phyloP scores from a whole-genome alignment of 352 stramenopile genomes.

The Phytophthora sp. region DNA sequence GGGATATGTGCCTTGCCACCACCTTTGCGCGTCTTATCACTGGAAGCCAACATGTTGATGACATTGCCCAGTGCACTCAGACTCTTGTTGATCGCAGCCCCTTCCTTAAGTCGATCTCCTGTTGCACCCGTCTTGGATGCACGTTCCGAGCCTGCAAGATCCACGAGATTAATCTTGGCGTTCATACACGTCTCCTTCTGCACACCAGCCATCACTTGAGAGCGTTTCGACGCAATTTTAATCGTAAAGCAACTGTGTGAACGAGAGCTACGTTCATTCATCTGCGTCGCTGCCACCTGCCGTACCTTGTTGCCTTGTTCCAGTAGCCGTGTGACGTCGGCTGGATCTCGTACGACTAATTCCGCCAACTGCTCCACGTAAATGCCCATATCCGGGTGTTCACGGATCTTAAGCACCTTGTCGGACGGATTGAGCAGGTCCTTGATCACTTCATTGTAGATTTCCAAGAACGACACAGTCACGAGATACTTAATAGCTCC shows the following conservation, averaged over 20 bases:
- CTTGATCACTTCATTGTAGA: slow-evolving; percentile 96
- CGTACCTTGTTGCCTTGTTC: slow-evolving; percentile 91
- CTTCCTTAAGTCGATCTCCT: slow-evolving; percentile 90
- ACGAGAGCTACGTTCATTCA: slow-evolving; percentile 91
- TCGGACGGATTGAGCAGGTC: slow-evolving; percentile 93
- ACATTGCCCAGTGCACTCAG: slow-evolving; percentile 92
- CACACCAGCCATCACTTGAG: slow-evolving; percentile 51
- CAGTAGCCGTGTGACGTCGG: slow-evolving; percentile 81
- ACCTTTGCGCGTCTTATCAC: slow-evolving; percentile 40
- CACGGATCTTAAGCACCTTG: slow-evolving; percentile 92
- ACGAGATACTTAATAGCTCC: slow-evolving; percentile 82
- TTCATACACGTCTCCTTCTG: slow-evolving; percentile 84
- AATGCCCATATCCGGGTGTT: slow-evolving; percentile 93
- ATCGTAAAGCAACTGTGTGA: slow-evolving; percentile 94
- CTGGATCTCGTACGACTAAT: slow-evolving; percentile 80
- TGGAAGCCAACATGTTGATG: slow-evolving; percentile 89
- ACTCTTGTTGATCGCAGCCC: slow-evolving; percentile 93
- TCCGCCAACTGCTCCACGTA: slow-evolving; percentile 93
- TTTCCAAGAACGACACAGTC: slow-evolving; percentile 94
- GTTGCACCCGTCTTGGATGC: slow-evolving; percentile 89
- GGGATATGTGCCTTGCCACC: slow-evolving; percentile 77
- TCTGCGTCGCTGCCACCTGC: slow-evolving; percentile 89
- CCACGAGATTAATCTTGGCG: slow-evolving; percentile 93
- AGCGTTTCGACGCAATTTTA: slow-evolving; percentile 88
- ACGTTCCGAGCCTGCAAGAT: slow-evolving; percentile 91